Conservation (phyloP, 2,329 filamentous ascomycete species). For the Hypoxylon sp. region DNA sequence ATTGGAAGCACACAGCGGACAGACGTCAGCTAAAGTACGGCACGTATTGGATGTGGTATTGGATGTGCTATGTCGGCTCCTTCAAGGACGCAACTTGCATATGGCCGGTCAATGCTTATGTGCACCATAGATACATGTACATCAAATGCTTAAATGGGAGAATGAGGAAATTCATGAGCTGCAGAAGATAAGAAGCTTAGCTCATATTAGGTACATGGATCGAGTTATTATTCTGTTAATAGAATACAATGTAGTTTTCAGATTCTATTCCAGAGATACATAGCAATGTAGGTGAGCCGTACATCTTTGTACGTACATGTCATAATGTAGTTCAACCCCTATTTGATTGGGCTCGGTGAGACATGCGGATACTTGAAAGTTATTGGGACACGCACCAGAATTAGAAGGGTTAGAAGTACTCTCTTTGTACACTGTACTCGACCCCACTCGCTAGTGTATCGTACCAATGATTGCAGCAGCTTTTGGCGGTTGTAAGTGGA, state of each 20-base stretch:
- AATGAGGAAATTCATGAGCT: background rate
- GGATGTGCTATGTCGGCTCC: constrained; percentile 3
- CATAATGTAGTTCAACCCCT: constrained; percentile 12
- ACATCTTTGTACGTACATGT: no score
- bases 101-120: constrained; percentile 16
- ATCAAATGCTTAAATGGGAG: background rate
- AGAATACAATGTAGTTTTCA: background rate
- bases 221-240: background rate
- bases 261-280: no score
- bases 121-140: background rate
- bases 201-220: background rate
- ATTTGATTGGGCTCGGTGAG: constrained; percentile 10
- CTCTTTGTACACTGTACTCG: constrained; percentile 13
- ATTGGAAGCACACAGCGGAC: constrained; percentile 9
- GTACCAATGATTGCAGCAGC: constrained; percentile 16
- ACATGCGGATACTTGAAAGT: constrained; percentile 2
- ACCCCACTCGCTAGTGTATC: constrained; percentile 21
- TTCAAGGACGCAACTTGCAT: constrained; percentile 1
- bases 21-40: constrained; percentile 1
- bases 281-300: no score
- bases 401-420: constrained; percentile 11
- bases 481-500: constrained; percentile 2
- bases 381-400: constrained; percentile 11
- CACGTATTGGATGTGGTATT: no score
- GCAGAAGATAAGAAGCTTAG: constrained; percentile 6